phyloP scores from a whole-genome alignment of 768 basidiomycete genomes.

The Podaxis sp. region DNA sequence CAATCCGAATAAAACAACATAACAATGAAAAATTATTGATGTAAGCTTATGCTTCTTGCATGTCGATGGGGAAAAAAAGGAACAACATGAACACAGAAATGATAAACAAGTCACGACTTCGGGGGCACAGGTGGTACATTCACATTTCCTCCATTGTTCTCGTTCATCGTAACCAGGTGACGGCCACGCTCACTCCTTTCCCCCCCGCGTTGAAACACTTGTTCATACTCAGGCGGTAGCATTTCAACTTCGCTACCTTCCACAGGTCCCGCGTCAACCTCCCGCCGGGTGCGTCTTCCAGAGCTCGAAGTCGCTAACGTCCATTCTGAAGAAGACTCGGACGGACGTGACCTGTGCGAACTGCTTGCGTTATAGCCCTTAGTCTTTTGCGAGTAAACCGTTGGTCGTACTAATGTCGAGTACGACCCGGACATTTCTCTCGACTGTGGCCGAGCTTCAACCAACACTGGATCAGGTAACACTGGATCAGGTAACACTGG shows the following conservation, averaged over 20 bases:
- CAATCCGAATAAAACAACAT: too few relatives aligned
- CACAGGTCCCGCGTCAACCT: slow-evolving; percentile 21
- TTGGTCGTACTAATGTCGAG: neutral
- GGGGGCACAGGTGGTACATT: too few relatives aligned
- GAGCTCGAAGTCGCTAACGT: neutral
- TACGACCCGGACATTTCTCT: neutral
- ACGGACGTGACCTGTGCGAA: neutral
- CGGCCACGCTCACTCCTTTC: neutral
- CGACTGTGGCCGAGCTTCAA: neutral
- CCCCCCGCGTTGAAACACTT: slow-evolving; percentile 16
- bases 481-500: neutral
- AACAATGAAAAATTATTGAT: too few relatives aligned
- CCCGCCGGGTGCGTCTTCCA: slow-evolving; percentile 10
- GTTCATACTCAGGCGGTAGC: slow-evolving; percentile 26
- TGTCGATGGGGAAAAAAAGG: too few relatives aligned
- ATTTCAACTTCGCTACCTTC: slow-evolving; percentile 18
- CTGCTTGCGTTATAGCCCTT: neutral
- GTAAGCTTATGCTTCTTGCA: too few relatives aligned
- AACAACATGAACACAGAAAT: too few relatives aligned
- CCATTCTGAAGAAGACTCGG: neutral
- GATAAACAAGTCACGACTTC: too few relatives aligned
- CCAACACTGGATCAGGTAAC: neutral
- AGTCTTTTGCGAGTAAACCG: neutral
- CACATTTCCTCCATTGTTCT: neutral
- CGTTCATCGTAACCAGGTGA: neutral